phyloP scores from a whole-genome alignment of 495 filamentous ascomycete species.

The Aspergillus carlsbadensis region DNA sequence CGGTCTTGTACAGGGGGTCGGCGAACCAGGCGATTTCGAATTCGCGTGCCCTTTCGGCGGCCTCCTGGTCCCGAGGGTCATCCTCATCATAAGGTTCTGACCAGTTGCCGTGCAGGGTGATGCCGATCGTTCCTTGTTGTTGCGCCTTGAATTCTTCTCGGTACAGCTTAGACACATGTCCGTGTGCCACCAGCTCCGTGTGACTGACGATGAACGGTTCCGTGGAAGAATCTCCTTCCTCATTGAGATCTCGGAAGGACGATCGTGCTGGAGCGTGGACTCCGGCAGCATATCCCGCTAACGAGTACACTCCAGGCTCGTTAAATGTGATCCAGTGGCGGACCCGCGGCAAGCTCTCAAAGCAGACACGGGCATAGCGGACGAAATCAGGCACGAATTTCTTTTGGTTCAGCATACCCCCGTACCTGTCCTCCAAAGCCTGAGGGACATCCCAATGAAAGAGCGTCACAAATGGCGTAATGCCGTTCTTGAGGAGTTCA shows the following conservation, averaged over 20 bases:
- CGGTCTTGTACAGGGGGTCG: slow-evolving; percentile 46
- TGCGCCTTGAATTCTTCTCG: slow-evolving; percentile 40
- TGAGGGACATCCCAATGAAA: slow-evolving; percentile 53
- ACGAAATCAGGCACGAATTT: slow-evolving; percentile 46
- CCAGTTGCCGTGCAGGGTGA: slow-evolving; percentile 52
- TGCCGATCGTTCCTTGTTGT: slow-evolving; percentile 44
- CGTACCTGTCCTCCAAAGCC: slow-evolving; percentile 45
- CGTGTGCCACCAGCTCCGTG: slow-evolving; percentile 44
- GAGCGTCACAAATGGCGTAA: slow-evolving; percentile 50
- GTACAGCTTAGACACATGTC: slow-evolving; percentile 38
- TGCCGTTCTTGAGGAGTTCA: slow-evolving; percentile 39
- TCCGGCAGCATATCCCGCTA: slow-evolving; percentile 49
- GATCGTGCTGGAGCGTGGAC: slow-evolving; percentile 47
- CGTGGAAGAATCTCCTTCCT: slow-evolving; percentile 45
- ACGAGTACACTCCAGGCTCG: slow-evolving; percentile 45
- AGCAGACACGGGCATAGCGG: slow-evolving; percentile 45
- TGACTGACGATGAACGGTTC: slow-evolving; percentile 49
- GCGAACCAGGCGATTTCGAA: slow-evolving; percentile 52
- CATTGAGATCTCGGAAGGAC: slow-evolving; percentile 42
- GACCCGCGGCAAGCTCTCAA: slow-evolving; percentile 44
- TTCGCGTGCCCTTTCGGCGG: slow-evolving; percentile 44
- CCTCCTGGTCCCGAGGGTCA: slow-evolving; percentile 40
- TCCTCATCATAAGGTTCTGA: slow-evolving; percentile 48
- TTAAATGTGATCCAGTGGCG: slow-evolving; percentile 54
- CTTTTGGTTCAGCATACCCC: slow-evolving; percentile 44